A percentile compares a stretch with the other conserved stretches of the same genome.
Evolutionary conservation across 2,329 filamentous ascomycete genomes (phyloP).

Genomic region (Aspergillus calidoustus): DNA sequence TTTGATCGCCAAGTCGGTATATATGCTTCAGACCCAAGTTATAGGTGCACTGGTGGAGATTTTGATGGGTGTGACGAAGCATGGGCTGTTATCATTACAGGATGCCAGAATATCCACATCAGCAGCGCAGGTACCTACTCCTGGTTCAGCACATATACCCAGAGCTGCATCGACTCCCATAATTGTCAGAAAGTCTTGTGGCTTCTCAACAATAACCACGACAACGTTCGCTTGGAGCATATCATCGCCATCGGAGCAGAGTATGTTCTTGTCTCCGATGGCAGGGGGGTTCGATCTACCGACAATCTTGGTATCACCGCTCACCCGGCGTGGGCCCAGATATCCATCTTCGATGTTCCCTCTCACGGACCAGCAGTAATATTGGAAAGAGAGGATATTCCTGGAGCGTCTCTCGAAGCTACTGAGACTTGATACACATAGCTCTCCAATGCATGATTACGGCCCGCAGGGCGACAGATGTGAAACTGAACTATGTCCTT

Average conservation of each 20-base stretch:
- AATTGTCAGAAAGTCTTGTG: conserved; percentile 8
- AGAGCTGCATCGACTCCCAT: conserved; percentile 15
- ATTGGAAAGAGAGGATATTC: not conserved
- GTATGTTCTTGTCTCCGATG: conserved; percentile 9
- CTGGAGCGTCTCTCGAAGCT: not conserved
- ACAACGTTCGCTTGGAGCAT: conserved; percentile 14
- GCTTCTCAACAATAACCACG: conserved; percentile 7
- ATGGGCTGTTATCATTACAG: conserved; percentile 13
- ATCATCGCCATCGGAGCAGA: conserved; percentile 13
- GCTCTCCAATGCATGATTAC: too few species aligned
- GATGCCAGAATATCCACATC: conserved; percentile 10
- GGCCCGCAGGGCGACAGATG: too few species aligned
- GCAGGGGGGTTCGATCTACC: not conserved
- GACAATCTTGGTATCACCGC: conserved; percentile 10
- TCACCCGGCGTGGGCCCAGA: conserved; percentile 13
- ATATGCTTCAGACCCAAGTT: conserved; percentile 4
- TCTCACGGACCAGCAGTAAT: not conserved
- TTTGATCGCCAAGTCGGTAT: conserved; percentile 7
- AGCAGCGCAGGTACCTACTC: conserved; percentile 13
- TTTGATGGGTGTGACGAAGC: conserved; percentile 12
- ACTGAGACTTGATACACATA: not conserved
- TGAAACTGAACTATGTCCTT: too few species aligned
- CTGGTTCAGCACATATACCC: conserved; percentile 16
- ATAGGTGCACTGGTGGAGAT: conserved; percentile 1
- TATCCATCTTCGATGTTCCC: conserved; percentile 11